These are phyloP conservation scores for Pestalotiopsis sp. DNA, from an alignment of 2,329 filamentous ascomycete genomes.

Conservation along the genomic window DNA sequence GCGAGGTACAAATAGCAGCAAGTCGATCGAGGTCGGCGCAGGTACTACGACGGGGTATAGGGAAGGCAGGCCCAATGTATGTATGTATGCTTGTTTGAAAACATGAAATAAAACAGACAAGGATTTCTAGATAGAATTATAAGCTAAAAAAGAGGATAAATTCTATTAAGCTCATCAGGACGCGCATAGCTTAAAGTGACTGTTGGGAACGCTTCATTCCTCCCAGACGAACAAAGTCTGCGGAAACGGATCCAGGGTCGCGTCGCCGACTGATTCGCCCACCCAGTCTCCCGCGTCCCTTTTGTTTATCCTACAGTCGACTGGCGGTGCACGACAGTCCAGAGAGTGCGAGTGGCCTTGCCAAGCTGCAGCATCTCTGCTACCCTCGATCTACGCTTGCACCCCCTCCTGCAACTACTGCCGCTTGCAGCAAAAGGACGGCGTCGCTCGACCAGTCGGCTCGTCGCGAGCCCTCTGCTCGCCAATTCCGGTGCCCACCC, in stretches of 20 bases:
- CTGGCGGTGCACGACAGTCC: conserved; percentile 10
- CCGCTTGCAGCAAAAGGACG: conserved; percentile 5
- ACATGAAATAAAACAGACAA: too few species aligned
- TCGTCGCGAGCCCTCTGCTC: not conserved
- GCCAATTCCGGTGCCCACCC: not conserved
- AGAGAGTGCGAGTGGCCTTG: not conserved
- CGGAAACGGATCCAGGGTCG: not conserved
- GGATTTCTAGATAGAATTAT: not conserved
- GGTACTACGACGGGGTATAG: not conserved
- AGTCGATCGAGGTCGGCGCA: not conserved
- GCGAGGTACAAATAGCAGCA: not conserved
- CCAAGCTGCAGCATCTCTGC: not conserved
- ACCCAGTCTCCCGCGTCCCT: conserved; percentile 5
- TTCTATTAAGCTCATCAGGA: not conserved
- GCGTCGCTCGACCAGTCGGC: not conserved
- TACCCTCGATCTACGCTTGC: conserved; percentile 5
- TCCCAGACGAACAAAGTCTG: not conserved
- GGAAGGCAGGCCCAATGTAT: too few species aligned
- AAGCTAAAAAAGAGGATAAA: not conserved
- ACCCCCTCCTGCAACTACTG: conserved; percentile 1
- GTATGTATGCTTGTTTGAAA: too few species aligned
- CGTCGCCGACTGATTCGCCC: not conserved
- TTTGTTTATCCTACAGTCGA: conserved; percentile 6
- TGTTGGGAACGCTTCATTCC: not conserved
- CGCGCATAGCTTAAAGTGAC: not conserved